Conservation (phyloP, 78 protist genomes). For the Capsaspora owczarzaki region DNA sequence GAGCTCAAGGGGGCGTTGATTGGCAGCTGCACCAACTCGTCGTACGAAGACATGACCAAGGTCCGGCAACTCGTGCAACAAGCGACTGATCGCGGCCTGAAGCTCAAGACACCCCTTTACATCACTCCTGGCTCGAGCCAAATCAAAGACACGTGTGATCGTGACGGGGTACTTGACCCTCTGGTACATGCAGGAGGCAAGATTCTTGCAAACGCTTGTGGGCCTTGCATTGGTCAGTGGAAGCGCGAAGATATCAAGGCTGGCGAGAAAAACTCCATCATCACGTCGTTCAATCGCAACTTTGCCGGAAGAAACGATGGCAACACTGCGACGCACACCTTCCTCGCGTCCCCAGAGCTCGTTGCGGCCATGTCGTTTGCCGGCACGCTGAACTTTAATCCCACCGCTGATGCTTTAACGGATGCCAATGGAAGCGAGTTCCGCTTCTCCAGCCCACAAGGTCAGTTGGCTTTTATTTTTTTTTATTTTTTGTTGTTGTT, state of each 20-base stretch:
- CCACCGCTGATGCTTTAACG: slow-evolving; percentile 54
- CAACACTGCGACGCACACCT: slow-evolving; percentile 74
- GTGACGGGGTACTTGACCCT: slow-evolving; percentile 65
- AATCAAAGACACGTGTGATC: slow-evolving; percentile 55
- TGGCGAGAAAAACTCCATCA: slow-evolving; percentile 59
- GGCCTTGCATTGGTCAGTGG: slow-evolving; percentile 93
- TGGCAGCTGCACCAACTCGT: slow-evolving; percentile 85
- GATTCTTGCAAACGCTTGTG: slow-evolving; percentile 88
- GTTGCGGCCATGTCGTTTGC: slow-evolving; percentile 70
- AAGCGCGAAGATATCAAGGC: slow-evolving; percentile 48
- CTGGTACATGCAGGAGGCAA: slow-evolving; percentile 67
- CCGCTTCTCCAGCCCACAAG: slow-evolving; percentile 66
- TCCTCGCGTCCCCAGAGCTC: slow-evolving; percentile 80
- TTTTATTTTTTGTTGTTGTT: not conserved
- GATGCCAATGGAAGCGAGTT: slow-evolving; percentile 29
- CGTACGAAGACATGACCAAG: slow-evolving; percentile 84
- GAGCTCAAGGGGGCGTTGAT: slow-evolving; percentile 76
- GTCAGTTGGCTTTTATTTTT: not conserved
- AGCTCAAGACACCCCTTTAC: slow-evolving; percentile 46
- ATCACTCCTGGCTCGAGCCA: slow-evolving; percentile 88
- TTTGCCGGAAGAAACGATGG: slow-evolving; percentile 82
- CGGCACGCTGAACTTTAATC: slow-evolving; percentile 68
- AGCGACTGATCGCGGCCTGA: slow-evolving; percentile 57
- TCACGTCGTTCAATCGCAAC: slow-evolving; percentile 86
- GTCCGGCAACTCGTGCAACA: slow-evolving; percentile 58